phyloP scores from a whole-genome alignment of 129 eudicot species.

The Rutidosis leptorrhynchoides region DNA sequence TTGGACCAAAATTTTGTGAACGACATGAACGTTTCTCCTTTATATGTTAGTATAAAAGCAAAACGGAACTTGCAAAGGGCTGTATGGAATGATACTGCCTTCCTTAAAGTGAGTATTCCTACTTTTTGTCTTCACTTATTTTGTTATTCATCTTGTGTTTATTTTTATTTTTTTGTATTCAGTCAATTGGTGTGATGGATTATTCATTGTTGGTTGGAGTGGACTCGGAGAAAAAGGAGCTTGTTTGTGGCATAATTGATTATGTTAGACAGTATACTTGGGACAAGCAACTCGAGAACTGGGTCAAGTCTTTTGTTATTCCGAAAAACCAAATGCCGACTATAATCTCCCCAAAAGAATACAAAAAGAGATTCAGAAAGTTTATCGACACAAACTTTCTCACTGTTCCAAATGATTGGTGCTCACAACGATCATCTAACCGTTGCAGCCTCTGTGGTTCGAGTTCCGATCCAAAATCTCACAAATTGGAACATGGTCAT shows the following conservation, averaged over 20 bases:
- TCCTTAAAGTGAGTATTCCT: conserved; percentile 69
- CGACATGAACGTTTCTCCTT: conserved; percentile 82
- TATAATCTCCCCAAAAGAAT: conserved; percentile 68
- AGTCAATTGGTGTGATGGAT: conserved; percentile 80
- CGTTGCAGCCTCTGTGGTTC: conserved; percentile 42
- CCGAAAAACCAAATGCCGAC: conserved; percentile 75
- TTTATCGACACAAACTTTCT: conserved; percentile 65
- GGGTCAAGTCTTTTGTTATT: conserved; percentile 81
- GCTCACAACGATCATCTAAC: conserved; percentile 48
- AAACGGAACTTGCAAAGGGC: conserved; percentile 78
- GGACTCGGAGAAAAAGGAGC: conserved; percentile 52
- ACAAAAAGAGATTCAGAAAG: conserved; percentile 69
- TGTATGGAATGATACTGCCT: conserved; percentile 86
- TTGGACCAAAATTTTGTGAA: conserved; percentile 90
- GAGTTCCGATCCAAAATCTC: conserved; percentile 25
- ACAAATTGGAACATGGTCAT: conserved; percentile 5
- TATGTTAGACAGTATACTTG: conserved; percentile 77
- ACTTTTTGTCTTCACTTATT: not conserved
- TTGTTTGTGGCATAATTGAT: conserved; percentile 81
- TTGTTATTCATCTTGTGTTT: not conserved
- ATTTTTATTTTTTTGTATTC: not conserved
- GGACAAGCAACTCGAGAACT: conserved; percentile 82
- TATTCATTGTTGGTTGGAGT: conserved; percentile 86
- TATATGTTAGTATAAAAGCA: conserved; percentile 60
- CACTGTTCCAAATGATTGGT: conserved; percentile 76